Evolutionary conservation across 192 early-diverging fungal genomes (phyloP).

Genomic region (Backusella westeae): DNA sequence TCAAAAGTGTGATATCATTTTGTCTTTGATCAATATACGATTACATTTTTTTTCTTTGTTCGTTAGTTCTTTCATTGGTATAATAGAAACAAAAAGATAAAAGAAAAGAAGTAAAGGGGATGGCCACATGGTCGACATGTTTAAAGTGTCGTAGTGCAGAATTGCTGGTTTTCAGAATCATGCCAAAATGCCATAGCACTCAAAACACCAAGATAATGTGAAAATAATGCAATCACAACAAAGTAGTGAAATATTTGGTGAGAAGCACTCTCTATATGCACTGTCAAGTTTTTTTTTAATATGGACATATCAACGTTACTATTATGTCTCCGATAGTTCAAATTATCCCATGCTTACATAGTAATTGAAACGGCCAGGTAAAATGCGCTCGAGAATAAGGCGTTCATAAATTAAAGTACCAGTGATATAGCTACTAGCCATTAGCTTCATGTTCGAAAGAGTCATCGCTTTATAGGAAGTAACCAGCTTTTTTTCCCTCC

Average conservation of each 20-base stretch:
- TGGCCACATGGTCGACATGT: neutral
- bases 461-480: constrained; percentile 48
- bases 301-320: neutral
- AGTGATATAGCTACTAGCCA: constrained; percentile 75
- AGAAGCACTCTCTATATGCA: constrained; percentile 51
- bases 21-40: neutral
- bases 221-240: constrained; percentile 67
- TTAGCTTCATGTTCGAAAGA: constrained; percentile 59
- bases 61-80: neutral
- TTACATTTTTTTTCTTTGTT: neutral
- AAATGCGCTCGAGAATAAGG: neutral
- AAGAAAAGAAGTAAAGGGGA: neutral
- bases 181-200: constrained; percentile 56
- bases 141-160: neutral
- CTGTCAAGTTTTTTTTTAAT: neutral
- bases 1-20: neutral
- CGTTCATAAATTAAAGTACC: constrained; percentile 83
- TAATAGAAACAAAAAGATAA: neutral
- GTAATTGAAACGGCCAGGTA: constrained; percentile 3
- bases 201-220: constrained; percentile 72
- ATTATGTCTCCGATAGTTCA: neutral
- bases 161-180: constrained; percentile 6
- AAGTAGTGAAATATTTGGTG: constrained; percentile 90
- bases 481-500: constrained; percentile 1
- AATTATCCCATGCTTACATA: neutral